phyloP scores from a whole-genome alignment of 2,329 filamentous ascomycete genomes.

The Alternaria postmessia region DNA sequence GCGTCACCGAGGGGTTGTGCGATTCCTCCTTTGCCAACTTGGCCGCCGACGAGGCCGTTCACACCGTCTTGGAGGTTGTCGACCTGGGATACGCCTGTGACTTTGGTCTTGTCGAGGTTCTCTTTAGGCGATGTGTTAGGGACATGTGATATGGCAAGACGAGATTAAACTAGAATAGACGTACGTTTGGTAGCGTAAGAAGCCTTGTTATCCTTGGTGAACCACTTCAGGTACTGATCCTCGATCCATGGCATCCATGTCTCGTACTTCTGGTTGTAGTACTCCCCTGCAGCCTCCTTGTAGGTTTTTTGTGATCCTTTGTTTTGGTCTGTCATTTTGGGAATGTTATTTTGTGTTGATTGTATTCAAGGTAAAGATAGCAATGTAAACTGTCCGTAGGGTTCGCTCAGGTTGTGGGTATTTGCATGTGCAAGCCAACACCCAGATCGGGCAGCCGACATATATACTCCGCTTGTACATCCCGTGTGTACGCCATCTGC shows the following conservation, averaged over 20 bases:
- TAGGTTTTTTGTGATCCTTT: slow-evolving; percentile 35
- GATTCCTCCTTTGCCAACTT: slow-evolving; percentile 73
- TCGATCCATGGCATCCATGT: slow-evolving; percentile 80
- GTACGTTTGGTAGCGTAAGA: slow-evolving; percentile 74
- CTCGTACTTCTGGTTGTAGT: slow-evolving; percentile 77
- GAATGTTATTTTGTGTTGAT: not conserved
- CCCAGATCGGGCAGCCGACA: slow-evolving; percentile 1
- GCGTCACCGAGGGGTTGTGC: slow-evolving; percentile 70
- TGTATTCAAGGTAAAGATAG: not conserved
- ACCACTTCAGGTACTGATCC: slow-evolving; percentile 75
- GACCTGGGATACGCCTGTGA: slow-evolving; percentile 72
- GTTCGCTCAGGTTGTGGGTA: not conserved
- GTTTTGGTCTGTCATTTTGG: slow-evolving; percentile 11
- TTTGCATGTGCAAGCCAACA: not conserved
- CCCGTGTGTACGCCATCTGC: slow-evolving; percentile 8
- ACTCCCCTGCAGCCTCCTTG: slow-evolving; percentile 51
- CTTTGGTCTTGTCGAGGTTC: slow-evolving; percentile 72
- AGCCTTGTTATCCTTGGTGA: slow-evolving; percentile 79
- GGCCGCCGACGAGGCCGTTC: slow-evolving; percentile 67
- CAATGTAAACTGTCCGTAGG: not conserved
- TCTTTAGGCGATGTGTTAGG: slow-evolving; percentile 55
- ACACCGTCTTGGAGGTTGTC: slow-evolving; percentile 74
- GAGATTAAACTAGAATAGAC: slow-evolving; percentile 23
- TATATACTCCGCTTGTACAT: slow-evolving; percentile 13
- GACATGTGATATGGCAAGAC: not conserved